These are phyloP conservation scores for Epichloe uncinata DNA, from an alignment of 2,329 filamentous ascomycete species.

Conservation along the genomic window DNA sequence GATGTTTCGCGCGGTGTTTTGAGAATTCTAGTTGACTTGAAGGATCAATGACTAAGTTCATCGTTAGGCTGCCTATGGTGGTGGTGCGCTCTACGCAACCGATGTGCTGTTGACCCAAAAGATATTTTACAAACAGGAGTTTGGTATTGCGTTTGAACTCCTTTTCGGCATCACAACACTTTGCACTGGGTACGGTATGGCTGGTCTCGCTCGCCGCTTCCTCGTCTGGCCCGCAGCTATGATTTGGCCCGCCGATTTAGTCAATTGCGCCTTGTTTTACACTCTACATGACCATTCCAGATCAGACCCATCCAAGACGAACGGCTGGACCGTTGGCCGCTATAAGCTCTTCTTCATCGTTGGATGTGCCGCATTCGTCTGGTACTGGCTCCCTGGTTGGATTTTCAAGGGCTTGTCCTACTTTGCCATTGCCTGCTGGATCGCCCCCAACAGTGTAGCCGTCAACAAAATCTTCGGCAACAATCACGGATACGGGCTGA, in stretches of 20 bases:
- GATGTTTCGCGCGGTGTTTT: background rate
- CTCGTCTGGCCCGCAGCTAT: conserved; percentile 42
- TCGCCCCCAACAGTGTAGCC: conserved; percentile 45
- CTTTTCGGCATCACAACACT: conserved; percentile 41
- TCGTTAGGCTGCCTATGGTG: conserved; percentile 39
- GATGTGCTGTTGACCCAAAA: conserved; percentile 35
- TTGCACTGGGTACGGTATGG: conserved; percentile 43
- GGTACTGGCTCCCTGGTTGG: conserved; percentile 51
- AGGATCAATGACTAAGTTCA: background rate
- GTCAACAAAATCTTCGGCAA: conserved; percentile 52
- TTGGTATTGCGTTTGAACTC: conserved; percentile 40
- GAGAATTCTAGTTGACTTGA: background rate
- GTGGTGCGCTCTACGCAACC: conserved; percentile 43
- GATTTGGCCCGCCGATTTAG: conserved; percentile 43
- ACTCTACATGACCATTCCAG: conserved; percentile 32
- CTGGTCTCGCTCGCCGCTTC: conserved; percentile 39
- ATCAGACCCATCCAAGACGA: conserved; percentile 34
- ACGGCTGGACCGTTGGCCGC: conserved; percentile 50
- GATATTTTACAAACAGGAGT: conserved; percentile 43
- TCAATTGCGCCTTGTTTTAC: conserved; percentile 39
- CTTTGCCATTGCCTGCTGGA: conserved; percentile 49
- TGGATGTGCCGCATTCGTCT: conserved; percentile 34
- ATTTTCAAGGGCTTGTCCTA: conserved; percentile 49
- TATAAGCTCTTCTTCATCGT: conserved; percentile 50
- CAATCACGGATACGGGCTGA: conserved; percentile 41